Percentiles rank a stretch among this genome's conserved stretches.
Evolutionary conservation across 345 rosid species (phyloP).

Genomic region (Eucalyptus cloeziana): DNA sequence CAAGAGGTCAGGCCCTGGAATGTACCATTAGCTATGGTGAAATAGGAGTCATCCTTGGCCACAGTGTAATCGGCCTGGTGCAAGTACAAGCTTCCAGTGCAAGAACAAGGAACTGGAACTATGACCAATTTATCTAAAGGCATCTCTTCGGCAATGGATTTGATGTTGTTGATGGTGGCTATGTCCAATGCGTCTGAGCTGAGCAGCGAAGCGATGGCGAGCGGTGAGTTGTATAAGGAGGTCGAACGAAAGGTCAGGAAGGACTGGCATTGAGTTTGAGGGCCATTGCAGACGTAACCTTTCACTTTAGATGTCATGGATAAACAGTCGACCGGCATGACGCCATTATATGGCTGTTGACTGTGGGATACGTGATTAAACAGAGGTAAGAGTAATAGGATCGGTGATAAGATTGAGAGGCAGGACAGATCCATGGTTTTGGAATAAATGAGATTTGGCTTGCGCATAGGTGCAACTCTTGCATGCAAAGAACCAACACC

Average conservation of each 20-base stretch:
- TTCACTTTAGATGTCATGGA: too few relatives aligned
- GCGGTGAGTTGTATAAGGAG: not conserved
- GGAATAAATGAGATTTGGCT: not conserved
- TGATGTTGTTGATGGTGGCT: conserved; percentile 2
- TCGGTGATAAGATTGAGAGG: not conserved
- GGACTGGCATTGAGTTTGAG: conserved; percentile 7
- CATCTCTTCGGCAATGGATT: not conserved
- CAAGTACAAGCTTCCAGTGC: conserved; percentile 4
- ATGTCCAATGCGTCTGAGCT: conserved; percentile 5
- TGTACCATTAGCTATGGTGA: too few relatives aligned
- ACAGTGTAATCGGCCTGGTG: not conserved
- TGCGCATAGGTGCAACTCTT: too few relatives aligned
- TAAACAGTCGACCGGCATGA: too few relatives aligned
- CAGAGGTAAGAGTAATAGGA: not conserved
- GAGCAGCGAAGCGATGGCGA: conserved; percentile 9
- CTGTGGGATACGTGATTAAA: not conserved
- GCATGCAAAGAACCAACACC: too few relatives aligned
- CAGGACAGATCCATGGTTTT: not conserved
- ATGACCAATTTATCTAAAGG: not conserved
- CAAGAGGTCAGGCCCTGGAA: too few relatives aligned
- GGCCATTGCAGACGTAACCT: conserved; percentile 13
- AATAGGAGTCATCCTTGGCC: too few relatives aligned
- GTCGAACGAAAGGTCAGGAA: conserved; percentile 3
- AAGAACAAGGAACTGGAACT: conserved; percentile 18
- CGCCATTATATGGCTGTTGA: too few relatives aligned